Base-by-base conservation (phyloP, 1,284 basidiomycete genomes). In the Phellopilus nigrolimitatus region DNA sequence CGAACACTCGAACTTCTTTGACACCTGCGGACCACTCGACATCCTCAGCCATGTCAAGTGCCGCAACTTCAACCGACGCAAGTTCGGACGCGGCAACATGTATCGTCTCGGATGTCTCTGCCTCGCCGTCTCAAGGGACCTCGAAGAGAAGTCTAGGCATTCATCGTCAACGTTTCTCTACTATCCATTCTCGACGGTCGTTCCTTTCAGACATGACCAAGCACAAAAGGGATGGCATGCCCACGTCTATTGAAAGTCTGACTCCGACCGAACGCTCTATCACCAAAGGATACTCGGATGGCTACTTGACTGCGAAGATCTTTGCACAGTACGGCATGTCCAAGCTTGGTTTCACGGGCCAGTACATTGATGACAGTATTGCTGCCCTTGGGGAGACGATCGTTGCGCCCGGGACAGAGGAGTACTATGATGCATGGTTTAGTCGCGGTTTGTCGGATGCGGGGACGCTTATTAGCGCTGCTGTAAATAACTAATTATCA, bases 301-400 rank as follows among this genome's bases (percentile, higher is more conserved):
- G 87, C 1, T 80, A 77, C 60, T 64, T 71, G 13, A 78, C 82
- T 0, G 81, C 81, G 3, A 76, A 75, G 61, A 71, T 74, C 12
- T 88, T 89, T 61, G 81, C 80, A 2, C 64, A 69, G 24, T 67
- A 74, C 48, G 70, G 70, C 28, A 69, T 72, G 59, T 84, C 82
- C 22, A 76, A 74, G 57, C 72, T 89, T 0, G 85, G 84, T 2
- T 88, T 88, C 63, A 66, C 65, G 8, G 75, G 72, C 7, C 85
- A 89, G 60, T 87, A 79, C 62, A 74, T 85, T 22, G 54, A 41
- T 21, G 81, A 87, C 57, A 73, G 68, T 38, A 61, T 79, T 27
- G 57, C 59, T 9, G 64, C 59, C 19, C 66, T 73, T 38, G 72
- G 73, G 2, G 62, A 65, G 2, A 52, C 38, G 19, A 61, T 68